Conservation (phyloP, 202 grass and related monocot genomes). For the Tripidium arundinaceum region DNA sequence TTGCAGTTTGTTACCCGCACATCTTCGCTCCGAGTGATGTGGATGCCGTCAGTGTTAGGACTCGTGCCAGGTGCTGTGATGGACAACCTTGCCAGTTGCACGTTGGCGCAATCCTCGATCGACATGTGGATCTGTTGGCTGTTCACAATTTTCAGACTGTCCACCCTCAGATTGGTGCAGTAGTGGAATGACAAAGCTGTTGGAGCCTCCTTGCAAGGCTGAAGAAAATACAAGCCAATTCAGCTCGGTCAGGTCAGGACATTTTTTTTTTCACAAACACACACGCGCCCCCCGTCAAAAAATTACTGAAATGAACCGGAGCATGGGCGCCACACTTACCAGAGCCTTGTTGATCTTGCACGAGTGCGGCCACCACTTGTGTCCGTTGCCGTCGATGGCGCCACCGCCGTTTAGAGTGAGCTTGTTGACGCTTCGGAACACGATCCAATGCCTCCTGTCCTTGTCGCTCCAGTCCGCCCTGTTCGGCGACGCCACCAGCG, state of each 20-base stretch:
- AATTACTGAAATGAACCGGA: not conserved
- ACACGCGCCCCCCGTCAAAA: too few species aligned
- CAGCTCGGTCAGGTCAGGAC: not conserved
- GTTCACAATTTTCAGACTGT: slow-evolving; percentile 39
- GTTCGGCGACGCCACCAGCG: slow-evolving; percentile 42
- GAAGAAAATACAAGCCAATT: not conserved
- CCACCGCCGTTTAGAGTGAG: slow-evolving; percentile 49
- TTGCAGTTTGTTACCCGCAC: slow-evolving; percentile 44
- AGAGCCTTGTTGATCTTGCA: slow-evolving; percentile 56
- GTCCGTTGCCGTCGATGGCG: slow-evolving; percentile 53
- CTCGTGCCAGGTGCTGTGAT: slow-evolving; percentile 52
- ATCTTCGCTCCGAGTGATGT: slow-evolving; percentile 45
- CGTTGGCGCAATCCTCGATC: slow-evolving; percentile 42
- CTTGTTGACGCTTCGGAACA: slow-evolving; percentile 24
- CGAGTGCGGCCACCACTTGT: slow-evolving; percentile 62
- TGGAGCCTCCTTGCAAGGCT: slow-evolving; percentile 63
- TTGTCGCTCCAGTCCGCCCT: slow-evolving; percentile 28
- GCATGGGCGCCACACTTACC: not conserved
- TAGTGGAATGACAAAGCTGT: slow-evolving; percentile 54
- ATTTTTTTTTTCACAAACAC: too few species aligned
- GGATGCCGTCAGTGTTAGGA: slow-evolving; percentile 79
- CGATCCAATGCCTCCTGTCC: slow-evolving; percentile 46
- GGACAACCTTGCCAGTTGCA: slow-evolving; percentile 16
- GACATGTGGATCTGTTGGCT: slow-evolving; percentile 80
- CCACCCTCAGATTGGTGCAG: slow-evolving; percentile 42